A percentile compares a stretch with the other conserved stretches of the same genome.
phyloP scores from a whole-genome alignment of 2,329 filamentous ascomycete species.

The Juglanconis juglandina region DNA sequence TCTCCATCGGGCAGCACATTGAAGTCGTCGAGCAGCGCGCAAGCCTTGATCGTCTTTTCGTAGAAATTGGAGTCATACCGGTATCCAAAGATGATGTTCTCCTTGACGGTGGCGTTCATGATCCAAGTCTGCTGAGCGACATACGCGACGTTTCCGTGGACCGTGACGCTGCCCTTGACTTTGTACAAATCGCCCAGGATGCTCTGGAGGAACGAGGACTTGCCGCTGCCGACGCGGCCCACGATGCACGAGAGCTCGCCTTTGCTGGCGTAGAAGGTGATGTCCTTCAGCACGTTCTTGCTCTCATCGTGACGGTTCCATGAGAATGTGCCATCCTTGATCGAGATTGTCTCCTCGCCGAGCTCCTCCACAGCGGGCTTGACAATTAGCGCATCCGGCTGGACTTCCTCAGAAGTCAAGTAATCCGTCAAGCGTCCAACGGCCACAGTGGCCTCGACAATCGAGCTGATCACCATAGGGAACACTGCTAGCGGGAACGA shows the following conservation, averaged over 20 bases:
- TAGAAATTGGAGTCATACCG: constrained; percentile 93
- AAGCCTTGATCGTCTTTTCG: constrained; percentile 86
- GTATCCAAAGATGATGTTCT: constrained; percentile 96
- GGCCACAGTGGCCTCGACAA: constrained; percentile 94
- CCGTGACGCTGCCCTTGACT: constrained; percentile 73
- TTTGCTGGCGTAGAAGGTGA: constrained; percentile 85
- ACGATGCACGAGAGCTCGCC: constrained; percentile 92
- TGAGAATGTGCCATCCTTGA: constrained; percentile 84
- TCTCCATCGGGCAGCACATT: constrained; percentile 90
- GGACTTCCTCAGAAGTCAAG: constrained; percentile 83
- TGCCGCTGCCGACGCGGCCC: constrained; percentile 89
- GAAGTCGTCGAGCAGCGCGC: constrained; percentile 88
- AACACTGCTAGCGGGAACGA: constrained; percentile 92
- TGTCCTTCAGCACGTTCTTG: constrained; percentile 70
- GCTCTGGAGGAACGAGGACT: constrained; percentile 86
- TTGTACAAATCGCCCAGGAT: constrained; percentile 93
- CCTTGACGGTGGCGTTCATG: constrained; percentile 94
- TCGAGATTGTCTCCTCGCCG: constrained; percentile 81
- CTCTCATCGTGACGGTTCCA: constrained; percentile 79
- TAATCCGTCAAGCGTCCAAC: constrained; percentile 81
- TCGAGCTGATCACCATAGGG: constrained; percentile 95
- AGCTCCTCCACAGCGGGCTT: constrained; percentile 67
- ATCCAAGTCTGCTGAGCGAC: constrained; percentile 94
- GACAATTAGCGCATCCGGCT: constrained; percentile 72
- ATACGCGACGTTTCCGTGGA: constrained; percentile 83